Evolutionary conservation across 345 rosid genomes (phyloP).

Genomic region (Citrus australasica): DNA sequence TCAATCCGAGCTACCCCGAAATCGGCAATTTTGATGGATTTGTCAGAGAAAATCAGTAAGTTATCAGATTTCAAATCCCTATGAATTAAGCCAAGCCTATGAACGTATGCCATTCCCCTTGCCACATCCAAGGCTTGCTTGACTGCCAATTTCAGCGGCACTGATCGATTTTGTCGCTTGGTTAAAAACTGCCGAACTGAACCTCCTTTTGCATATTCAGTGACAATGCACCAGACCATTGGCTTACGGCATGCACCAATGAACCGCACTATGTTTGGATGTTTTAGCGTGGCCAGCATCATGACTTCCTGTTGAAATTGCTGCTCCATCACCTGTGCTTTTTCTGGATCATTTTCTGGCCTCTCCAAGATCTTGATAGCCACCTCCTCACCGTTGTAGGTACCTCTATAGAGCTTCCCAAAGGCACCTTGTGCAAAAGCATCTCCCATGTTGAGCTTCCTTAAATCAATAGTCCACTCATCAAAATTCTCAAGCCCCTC

Average conservation of each 20-base stretch:
- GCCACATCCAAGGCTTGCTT: constrained; percentile 49
- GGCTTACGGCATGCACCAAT: constrained; percentile 45
- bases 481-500: constrained; percentile 33
- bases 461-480: constrained; percentile 41
- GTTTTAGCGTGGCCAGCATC: constrained; percentile 41
- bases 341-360: constrained; percentile 37
- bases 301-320: constrained; percentile 47
- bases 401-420: constrained; percentile 47
- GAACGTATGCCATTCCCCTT: constrained; percentile 45
- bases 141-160: constrained; percentile 40
- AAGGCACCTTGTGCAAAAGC: constrained; percentile 50
- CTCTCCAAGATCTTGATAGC: constrained; percentile 52
- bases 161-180: constrained; percentile 30
- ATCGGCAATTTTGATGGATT: constrained; percentile 48
- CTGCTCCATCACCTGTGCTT: constrained; percentile 38
- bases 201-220: constrained; percentile 47
- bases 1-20: constrained; percentile 49
- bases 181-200: constrained; percentile 38
- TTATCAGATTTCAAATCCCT: constrained; percentile 48
- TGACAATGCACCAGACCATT: constrained; percentile 48
- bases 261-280: constrained; percentile 41
- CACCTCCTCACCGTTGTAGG: constrained; percentile 42
- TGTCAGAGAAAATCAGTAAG: constrained; percentile 34
- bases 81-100: constrained; percentile 35
- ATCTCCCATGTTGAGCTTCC: constrained; percentile 41